Percentiles rank a stretch among this genome's conserved stretches.
phyloP scores from a whole-genome alignment of 352 stramenopile species.

The Thalassiosira hispida region DNA sequence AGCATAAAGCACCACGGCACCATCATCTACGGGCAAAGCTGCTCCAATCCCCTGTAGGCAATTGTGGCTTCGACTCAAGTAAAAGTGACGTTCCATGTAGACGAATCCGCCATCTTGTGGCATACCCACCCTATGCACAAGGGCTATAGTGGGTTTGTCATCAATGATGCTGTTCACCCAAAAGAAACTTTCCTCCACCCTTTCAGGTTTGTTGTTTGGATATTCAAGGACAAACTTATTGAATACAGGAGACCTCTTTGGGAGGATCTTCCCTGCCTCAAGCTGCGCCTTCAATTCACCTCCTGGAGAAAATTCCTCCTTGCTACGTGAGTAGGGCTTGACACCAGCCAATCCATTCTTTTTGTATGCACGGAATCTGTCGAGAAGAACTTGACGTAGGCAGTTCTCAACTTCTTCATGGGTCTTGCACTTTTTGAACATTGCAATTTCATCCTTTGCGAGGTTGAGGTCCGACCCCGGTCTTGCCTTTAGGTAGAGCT shows the following conservation, averaged over 20 bases:
- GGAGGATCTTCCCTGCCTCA: conserved; percentile 26
- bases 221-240: conserved; percentile 59
- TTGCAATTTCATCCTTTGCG: conserved; percentile 47
- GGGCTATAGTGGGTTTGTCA: conserved; percentile 47
- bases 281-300: conserved; percentile 52
- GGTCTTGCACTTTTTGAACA: conserved; percentile 49
- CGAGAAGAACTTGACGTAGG: conserved; percentile 42
- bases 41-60: conserved; percentile 57
- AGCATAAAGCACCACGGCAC: conserved; percentile 48
- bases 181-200: conserved; percentile 51
- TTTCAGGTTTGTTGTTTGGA: conserved; percentile 52
- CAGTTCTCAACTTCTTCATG: conserved; percentile 54
- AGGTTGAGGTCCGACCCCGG: conserved; percentile 52
- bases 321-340: conserved; percentile 44
- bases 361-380: conserved; percentile 56
- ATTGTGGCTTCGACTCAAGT: conserved; percentile 61
- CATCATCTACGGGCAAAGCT: conserved; percentile 41
- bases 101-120: conserved; percentile 43
- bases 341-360: conserved; percentile 55
- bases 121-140: conserved; percentile 54
- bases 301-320: conserved; percentile 48
- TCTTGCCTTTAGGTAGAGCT: conserved; percentile 43
- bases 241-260: conserved; percentile 46
- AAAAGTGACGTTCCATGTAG: conserved; percentile 65
- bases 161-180: conserved; percentile 68